These are phyloP conservation scores for Sporodiniella umbellata DNA, from an alignment of 371 early-diverging fungal species.

Conservation along the genomic window DNA sequence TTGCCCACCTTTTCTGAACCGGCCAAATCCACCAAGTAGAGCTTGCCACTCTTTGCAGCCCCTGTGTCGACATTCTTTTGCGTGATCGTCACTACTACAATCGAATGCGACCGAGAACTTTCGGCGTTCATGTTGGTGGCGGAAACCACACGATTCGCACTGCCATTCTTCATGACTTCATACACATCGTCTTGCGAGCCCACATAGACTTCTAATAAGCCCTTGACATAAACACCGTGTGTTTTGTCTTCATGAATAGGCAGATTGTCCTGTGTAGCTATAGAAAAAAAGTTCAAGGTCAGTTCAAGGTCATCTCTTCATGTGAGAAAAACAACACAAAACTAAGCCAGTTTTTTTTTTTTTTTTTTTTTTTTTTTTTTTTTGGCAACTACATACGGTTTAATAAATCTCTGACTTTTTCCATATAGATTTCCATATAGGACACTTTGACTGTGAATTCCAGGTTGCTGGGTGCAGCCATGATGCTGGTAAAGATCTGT, in stretches of 20 bases:
- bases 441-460: slow-evolving; percentile 91
- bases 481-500: slow-evolving; percentile 81
- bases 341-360: neutral
- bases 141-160: slow-evolving; percentile 83
- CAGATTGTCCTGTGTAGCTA: slow-evolving; percentile 82
- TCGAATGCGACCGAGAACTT: slow-evolving; percentile 95
- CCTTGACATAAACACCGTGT: slow-evolving; percentile 95
- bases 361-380: neutral
- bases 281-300: neutral
- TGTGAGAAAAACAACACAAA: slow-evolving; percentile 2
- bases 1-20: slow-evolving; percentile 98
- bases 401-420: slow-evolving; percentile 94
- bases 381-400: slow-evolving; percentile 57
- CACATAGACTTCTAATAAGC: slow-evolving; percentile 90
- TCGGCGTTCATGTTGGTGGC: slow-evolving; percentile 98
- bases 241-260: slow-evolving; percentile 94
- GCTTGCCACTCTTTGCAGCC: slow-evolving; percentile 81
- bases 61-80: slow-evolving; percentile 90
- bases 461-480: slow-evolving; percentile 77
- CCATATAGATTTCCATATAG: slow-evolving; percentile 99
- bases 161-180: slow-evolving; percentile 92
- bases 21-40: slow-evolving; percentile 98
- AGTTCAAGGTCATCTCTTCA: too few relatives aligned
- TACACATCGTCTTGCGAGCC: slow-evolving; percentile 89
- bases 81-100: slow-evolving; percentile 90